A percentile compares a stretch with the other conserved stretches of the same genome.
These are phyloP conservation scores for Paxillus rubicundulus DNA, from an alignment of 768 basidiomycete species.

Conservation along the genomic window DNA sequence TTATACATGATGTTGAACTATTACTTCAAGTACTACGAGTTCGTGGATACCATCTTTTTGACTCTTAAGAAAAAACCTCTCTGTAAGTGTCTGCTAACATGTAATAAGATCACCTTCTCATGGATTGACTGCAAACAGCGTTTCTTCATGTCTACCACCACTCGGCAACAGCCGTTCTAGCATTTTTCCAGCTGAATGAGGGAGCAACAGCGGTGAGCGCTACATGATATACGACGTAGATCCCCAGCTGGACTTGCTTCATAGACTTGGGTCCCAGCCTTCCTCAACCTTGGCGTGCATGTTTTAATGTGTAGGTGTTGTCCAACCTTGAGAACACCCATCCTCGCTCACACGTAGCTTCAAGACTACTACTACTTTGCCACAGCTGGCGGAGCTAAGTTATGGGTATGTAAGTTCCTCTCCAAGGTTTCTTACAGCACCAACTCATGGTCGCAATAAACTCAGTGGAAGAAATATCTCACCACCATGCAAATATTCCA, in stretches of 20 bases:
- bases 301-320: constrained; percentile 86
- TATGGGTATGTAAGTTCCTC: constrained; percentile 12
- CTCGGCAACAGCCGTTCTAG: constrained; percentile 89
- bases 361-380: constrained; percentile 98
- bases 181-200: constrained; percentile 90
- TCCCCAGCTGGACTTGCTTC: not conserved
- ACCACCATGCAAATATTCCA: constrained; percentile 23
- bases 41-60: constrained; percentile 93
- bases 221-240: not conserved
- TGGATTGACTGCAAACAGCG: constrained; percentile 42
- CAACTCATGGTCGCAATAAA: not conserved
- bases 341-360: not conserved
- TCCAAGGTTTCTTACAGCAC: not conserved
- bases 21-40: constrained; percentile 94
- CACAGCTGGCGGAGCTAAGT: constrained; percentile 60
- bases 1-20: constrained; percentile 98
- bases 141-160: constrained; percentile 99
- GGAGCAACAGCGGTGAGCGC: constrained; percentile 78
- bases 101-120: constrained; percentile 2
- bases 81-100: constrained; percentile 44
- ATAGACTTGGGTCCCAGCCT: constrained; percentile 90
- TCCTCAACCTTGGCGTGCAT: constrained; percentile 86
- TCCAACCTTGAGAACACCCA: not conserved
- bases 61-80: constrained; percentile 96
- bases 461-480: constrained; percentile 25